Evolutionary conservation across 1,284 basidiomycete species (phyloP).

Genomic region (Microbotryum saponariae): DNA sequence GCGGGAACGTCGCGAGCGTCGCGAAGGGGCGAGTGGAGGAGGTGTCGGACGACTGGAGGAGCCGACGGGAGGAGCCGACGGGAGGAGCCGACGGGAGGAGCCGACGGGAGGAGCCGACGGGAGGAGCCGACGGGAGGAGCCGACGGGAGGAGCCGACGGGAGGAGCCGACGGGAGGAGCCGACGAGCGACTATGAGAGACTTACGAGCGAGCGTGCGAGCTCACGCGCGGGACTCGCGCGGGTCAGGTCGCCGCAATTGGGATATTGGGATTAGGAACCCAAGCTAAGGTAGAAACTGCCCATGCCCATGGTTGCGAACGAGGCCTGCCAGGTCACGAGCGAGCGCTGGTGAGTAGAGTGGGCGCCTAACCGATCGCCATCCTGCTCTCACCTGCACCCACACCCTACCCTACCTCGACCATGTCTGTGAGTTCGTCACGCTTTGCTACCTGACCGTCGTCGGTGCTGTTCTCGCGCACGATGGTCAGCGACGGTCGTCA

Average conservation of each 20-base stretch:
- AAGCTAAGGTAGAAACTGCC: no score
- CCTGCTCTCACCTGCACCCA: no score
- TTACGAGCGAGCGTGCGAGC: neutral
- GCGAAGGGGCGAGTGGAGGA: neutral
- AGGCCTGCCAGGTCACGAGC: no score
- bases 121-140: neutral
- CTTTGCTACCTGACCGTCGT: no score
- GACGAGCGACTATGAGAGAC: no score
- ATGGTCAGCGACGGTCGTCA: no score
- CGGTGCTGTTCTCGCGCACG: no score
- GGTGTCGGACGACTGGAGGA: neutral
- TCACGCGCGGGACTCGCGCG: neutral
- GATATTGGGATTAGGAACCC: no score
- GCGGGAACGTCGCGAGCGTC: neutral
- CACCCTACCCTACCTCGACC: neutral
- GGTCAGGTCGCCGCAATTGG: no score
- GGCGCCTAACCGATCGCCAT: no score
- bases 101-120: neutral
- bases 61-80: neutral
- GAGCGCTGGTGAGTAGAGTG: no score
- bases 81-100: neutral
- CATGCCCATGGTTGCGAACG: no score
- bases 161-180: neutral
- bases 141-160: neutral
- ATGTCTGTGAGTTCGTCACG: slow-evolving; percentile 11